Base-by-base conservation (phyloP, 768 basidiomycete genomes). In the Tephrocybe rancida region DNA sequence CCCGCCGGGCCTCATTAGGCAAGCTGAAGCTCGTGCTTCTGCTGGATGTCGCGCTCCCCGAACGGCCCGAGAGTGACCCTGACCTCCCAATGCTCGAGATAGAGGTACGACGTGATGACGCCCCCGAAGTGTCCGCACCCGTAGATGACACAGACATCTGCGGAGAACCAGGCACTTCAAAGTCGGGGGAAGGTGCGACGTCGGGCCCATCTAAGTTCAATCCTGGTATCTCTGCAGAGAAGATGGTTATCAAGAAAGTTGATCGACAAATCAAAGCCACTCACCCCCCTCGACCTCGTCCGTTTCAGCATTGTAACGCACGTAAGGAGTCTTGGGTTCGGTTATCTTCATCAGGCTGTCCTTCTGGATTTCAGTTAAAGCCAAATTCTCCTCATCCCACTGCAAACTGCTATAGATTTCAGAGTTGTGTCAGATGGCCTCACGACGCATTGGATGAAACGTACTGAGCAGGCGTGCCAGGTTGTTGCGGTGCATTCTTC, bases 331-430 rank as follows among this genome's bases (percentile, higher is more conserved):
- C 81, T 98, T 98, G 48, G 95, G 95, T 65, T 98, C 95, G 2
- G 92, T 94, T 65, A 98, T 98, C 83, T 97, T 98, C 95, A 97
- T 98, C 66, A 94, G 75, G 58, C 92, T 95, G 64, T 96, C 94
- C 71, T 96, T 96, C 78, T 90, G 85, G 60, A 93, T 86, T 71
- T 98, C 95, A 1, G 95, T 97, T 64, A 91, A 70, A 22, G 92
- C 91, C 30, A 98, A 79, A 66, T 97, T 98, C 67, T 85, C 91
- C 64, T 98, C 95, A 65, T 98, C 95, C 95, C 95, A 98, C 65
- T 92, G 90, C 64, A 97, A 66, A 62, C 87, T 95, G 60, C 81
- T 79, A 49, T 24, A 61, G 34, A 61, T n/a, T 38, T 35, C 44
- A 44, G 50, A 27, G 45, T 44, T 55, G 25, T 51, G 52, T 54